Evolutionary conservation across 1,139 yeast genomes (phyloP), one percentile per base, ranked within the genome.

Genomic region (Debaryomycetaceae sp.): DNA sequence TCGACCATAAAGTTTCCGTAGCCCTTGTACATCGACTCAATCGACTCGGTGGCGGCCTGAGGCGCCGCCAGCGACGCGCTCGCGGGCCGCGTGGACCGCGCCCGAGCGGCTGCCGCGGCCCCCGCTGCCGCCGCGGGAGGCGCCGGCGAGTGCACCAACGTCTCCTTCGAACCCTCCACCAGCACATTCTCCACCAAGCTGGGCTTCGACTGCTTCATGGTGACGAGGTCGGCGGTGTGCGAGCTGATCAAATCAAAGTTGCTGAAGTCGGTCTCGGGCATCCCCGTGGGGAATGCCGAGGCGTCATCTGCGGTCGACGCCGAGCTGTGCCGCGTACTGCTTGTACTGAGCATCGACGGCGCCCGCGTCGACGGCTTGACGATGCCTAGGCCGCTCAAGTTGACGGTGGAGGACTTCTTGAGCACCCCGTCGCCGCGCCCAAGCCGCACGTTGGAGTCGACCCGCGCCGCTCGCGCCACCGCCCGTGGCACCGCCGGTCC

Each of bases 301-400:
- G 18, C 28, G 5, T 15, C 18, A 4, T 16, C 15, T 4, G 29
- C 20, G 7, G 19, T 27, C n/a, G n/a, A n/a, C n/a, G n/a, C n/a
- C n/a, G n/a, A n/a, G n/a, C n/a, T n/a, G n/a, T n/a, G n/a, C n/a
- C n/a, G n/a, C n/a, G n/a, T n/a, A n/a, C n/a, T n/a, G n/a, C n/a
- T n/a, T n/a, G n/a, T n/a, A n/a, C n/a, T n/a, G n/a, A n/a, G n/a
- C n/a, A n/a, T n/a, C 15, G 21, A 15, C 6, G 25, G 25, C 9
- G 12, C 14, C 11, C 19, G 20, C 6, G 12, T 25, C 18, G 19
- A 40, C 18, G 43, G 41, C 19, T 49, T 39, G 25, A 42, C 41
- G 14, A 60, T 57, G 8, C 64, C 65, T 36, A 64, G 52, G 2
- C 68, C 70, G 26, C 51, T 46, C 19, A 57, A 42, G 26, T 57